Evolutionary conservation across 2,329 filamentous ascomycete genomes (phyloP), one percentile per base, ranked within the genome.

Genomic region (Malbranchea cinnamomea): DNA sequence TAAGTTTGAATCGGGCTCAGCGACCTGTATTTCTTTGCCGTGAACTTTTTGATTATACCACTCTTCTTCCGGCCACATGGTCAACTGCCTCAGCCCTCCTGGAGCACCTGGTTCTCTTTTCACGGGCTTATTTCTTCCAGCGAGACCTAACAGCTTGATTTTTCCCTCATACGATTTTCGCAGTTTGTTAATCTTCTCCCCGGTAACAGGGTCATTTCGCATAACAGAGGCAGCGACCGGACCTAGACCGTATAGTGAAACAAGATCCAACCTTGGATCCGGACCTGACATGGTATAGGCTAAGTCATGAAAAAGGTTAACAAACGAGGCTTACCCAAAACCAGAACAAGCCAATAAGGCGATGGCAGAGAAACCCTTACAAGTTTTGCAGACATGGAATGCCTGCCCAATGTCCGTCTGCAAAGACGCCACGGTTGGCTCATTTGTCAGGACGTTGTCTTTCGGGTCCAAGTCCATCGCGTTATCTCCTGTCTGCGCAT

Each of bases 101-200:
- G 50, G 41, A 23, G 50, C 44, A 28, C 50, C 44, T 25, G 53
- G 46, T 25, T 62, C 57, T 17, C 54, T 52, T 37, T 62, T 63
- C 19, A 57, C 52, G 1, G 60, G 49, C 33, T 63, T 62, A 36
- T 65, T 65, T 31, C 58, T 56, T 13, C 62, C 62, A 16, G 61
- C 51, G 20, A 65, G 43, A 6, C 53, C 53, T 25, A 65, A 43
- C 2, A 48, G 53, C 41, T 65, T 64, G 41, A 64, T 46, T 40
- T 65, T 62, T 23, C 61, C 61, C 43, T 65, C 62, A 37, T 65
- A 65, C 3, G 61, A 64, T 39, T 65, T 65, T 36, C 72, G 59
- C 23, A 77, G 56, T 46, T 69, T 67, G 51, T 75, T 74, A 37
- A 64, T 63, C 54, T 77, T 77, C 45, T 74, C 70, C 36, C 71